Evolutionary conservation across 257 asterid genomes (phyloP), one percentile per base, ranked within the genome.

Genomic region (Plantago ovata): DNA sequence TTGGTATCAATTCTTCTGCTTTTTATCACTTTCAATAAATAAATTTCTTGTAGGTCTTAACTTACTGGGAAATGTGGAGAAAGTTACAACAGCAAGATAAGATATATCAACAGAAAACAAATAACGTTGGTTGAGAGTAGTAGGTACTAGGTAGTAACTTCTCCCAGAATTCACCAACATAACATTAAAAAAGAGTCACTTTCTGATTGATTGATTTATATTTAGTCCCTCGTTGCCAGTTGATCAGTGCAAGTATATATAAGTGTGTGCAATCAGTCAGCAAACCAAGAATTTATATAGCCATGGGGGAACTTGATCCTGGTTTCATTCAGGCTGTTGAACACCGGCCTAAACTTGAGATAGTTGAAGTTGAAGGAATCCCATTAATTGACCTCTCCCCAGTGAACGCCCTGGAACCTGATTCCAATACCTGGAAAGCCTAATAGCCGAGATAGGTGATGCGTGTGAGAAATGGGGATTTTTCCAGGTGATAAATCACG

Each of bases 401-500:
- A 1, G 19, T 76, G n/a, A 74, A 52, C 63, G 64, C 75, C 48
- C 45, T 48, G 12, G 64, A 59, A 38, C 39, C 76, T 0, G 71
- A 72, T 0, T 6, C 61, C 11, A 22, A 64, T 1, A 68, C 64
- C 9, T 77, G 10, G 59, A 60, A 9, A 49, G 50, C 33, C 73
- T 85, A 33, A 81, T 83, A 43, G 39, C 81, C 0, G 69, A 83
- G 54, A 69, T 84, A 36, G 78, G 84, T 0, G 72, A 78, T 24
- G 95, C 91, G 3, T 81, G 88, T 67, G 56, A 61, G 62, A 69
- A 69, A 3, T 88, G 88, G 88, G 95, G 94, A 0, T 88, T 88
- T 63, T 83, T 88, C n/a, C 95, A 85, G 77, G 88, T 83, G 70
- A 83, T 81, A 65, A 81, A 83, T 69, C 95, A 88, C n/a, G 96